A percentile compares a stretch with the other conserved stretches of the same genome.
Evolutionary conservation across 495 filamentous ascomycete genomes (phyloP).

Genomic region (Penicillium malachiteum): DNA sequence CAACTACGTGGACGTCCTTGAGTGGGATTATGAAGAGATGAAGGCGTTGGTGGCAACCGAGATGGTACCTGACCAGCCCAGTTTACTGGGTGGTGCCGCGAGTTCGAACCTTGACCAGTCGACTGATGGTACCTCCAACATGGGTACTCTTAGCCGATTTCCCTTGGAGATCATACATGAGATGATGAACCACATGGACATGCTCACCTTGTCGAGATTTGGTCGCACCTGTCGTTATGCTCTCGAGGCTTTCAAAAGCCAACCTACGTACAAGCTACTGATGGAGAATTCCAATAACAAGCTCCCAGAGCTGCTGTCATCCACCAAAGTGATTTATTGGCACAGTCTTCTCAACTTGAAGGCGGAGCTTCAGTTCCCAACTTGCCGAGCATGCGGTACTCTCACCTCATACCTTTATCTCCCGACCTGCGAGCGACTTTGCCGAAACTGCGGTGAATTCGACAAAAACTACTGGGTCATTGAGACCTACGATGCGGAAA

Average conservation of each 20-base stretch:
- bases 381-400: conserved; percentile 2
- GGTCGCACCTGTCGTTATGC: neutral
- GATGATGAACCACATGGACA: conserved; percentile 1
- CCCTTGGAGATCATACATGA: neutral
- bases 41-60: too few relatives aligned
- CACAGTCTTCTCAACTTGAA: neutral
- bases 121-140: neutral
- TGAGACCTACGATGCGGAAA: neutral
- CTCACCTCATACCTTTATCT: neutral
- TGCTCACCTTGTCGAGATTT: neutral
- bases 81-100: neutral
- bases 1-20: too few relatives aligned
- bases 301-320: neutral
- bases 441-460: neutral
- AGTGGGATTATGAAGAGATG: too few relatives aligned
- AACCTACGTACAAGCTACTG: neutral
- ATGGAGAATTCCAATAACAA: neutral
- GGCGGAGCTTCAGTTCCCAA: neutral
- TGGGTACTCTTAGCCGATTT: neutral
- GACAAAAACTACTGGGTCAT: conserved; percentile 10
- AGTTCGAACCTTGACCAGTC: neutral
- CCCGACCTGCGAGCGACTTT: conserved; percentile 8
- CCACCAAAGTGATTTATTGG: neutral
- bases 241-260: neutral
- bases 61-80: too few relatives aligned